phyloP scores from a whole-genome alignment of 768 basidiomycete species.

The Mycena vulgaris region DNA sequence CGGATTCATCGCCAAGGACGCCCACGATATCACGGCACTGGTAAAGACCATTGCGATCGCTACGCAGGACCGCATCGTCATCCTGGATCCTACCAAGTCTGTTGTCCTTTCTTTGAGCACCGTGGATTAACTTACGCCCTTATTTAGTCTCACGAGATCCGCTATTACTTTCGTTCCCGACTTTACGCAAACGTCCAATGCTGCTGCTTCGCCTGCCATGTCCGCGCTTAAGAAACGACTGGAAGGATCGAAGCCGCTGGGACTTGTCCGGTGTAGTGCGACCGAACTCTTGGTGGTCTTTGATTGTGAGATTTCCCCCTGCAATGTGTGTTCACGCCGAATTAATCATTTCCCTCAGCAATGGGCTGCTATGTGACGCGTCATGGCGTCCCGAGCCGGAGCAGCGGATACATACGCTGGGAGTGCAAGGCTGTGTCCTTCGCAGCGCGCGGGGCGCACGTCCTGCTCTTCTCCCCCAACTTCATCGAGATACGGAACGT shows the following conservation, averaged over 20 bases:
- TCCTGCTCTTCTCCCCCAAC: slow-evolving; percentile 81
- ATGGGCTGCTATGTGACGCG: slow-evolving; percentile 85
- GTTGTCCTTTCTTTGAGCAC: background rate
- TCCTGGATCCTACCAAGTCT: slow-evolving; percentile 81
- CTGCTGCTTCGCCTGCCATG: slow-evolving; percentile 54
- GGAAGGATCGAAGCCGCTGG: slow-evolving; percentile 74
- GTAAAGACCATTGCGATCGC: slow-evolving; percentile 77
- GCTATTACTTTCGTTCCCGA: slow-evolving; percentile 71
- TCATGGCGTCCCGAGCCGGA: slow-evolving; percentile 75
- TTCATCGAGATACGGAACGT: slow-evolving; percentile 84
- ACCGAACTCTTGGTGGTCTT: slow-evolving; percentile 81
- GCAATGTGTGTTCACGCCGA: background rate
- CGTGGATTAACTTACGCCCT: no score
- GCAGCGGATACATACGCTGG: slow-evolving; percentile 81
- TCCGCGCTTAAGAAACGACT: slow-evolving; percentile 71
- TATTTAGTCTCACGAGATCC: slow-evolving; percentile 58
- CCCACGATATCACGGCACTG: slow-evolving; percentile 71
- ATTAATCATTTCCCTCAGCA: slow-evolving; percentile 55
- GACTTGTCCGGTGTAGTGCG: slow-evolving; percentile 69
- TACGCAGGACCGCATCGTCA: slow-evolving; percentile 74
- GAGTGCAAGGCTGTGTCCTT: slow-evolving; percentile 78
- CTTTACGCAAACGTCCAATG: slow-evolving; percentile 53
- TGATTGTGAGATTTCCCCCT: slow-evolving; percentile 67
- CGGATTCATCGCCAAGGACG: slow-evolving; percentile 81
- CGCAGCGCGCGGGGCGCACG: slow-evolving; percentile 70